Evolutionary conservation across 1,139 yeast species (phyloP).

Genomic region (Spencermartinsiella ligniputridi): DNA sequence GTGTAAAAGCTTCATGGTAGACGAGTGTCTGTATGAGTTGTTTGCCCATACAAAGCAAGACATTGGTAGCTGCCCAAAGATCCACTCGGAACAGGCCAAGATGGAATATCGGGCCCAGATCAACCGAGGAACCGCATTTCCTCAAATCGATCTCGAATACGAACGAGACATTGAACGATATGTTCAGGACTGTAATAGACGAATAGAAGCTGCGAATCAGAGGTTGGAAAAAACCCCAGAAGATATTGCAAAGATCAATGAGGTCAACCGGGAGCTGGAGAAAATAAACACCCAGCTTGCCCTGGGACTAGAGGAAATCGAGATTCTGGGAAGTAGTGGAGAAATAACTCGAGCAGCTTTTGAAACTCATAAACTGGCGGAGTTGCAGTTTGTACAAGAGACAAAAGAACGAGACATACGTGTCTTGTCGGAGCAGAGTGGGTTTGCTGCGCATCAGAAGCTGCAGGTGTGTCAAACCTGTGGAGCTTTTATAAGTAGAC

Average conservation of each 20-base stretch:
- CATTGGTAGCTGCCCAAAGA: constrained; percentile 72
- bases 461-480: constrained; percentile 88
- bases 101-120: constrained; percentile 61
- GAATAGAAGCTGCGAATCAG: constrained; percentile 60
- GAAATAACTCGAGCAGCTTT: constrained; percentile 51
- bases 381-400: constrained; percentile 39
- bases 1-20: constrained; percentile 78
- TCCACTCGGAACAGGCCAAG: constrained; percentile 74
- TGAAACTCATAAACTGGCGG: constrained; percentile 39
- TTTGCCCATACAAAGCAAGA: constrained; percentile 82
- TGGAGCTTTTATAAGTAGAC: constrained; percentile 82
- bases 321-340: constrained; percentile 47
- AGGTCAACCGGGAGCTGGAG: constrained; percentile 63
- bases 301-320: constrained; percentile 65
- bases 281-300: constrained; percentile 62
- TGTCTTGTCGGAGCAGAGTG: constrained; percentile 63
- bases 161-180: constrained; percentile 48
- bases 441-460: constrained; percentile 85
- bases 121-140: constrained; percentile 54
- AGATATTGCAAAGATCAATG: constrained; percentile 61
- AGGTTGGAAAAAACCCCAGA: constrained; percentile 75
- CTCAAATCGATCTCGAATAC: constrained; percentile 70
- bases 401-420: constrained; percentile 49
- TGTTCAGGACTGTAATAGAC: constrained; percentile 63
- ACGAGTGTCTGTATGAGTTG: constrained; percentile 84